Conservation (phyloP, 345 rosid genomes). For the Capsella bursapastoris region DNA sequence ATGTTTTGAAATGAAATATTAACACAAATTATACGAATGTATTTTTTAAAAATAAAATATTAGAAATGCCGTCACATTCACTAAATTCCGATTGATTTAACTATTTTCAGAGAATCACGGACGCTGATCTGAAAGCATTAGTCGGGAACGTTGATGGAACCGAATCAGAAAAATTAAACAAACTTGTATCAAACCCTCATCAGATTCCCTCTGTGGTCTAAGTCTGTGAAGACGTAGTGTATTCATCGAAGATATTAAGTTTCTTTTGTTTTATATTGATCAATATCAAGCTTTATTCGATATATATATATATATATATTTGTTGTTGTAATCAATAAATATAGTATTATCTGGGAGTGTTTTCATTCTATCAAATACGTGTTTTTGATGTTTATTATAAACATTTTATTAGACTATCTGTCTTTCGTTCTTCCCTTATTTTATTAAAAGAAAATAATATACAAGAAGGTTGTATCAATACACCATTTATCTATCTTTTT, state of each 20-base stretch:
- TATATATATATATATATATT: background rate
- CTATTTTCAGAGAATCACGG: slow-evolving; percentile 37
- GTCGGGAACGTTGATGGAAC: slow-evolving; percentile 9
- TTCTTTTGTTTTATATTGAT: too few relatives aligned
- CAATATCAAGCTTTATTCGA: background rate
- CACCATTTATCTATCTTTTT: too few relatives aligned
- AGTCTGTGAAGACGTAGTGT: slow-evolving; percentile 2
- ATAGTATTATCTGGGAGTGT: background rate
- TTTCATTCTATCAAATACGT: too few relatives aligned
- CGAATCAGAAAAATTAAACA: slow-evolving; percentile 3
- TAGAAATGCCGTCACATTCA: background rate
- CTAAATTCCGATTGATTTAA: background rate
- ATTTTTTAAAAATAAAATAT: background rate
- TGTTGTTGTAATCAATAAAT: background rate
- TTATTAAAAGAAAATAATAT: too few relatives aligned
- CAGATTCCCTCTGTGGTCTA: slow-evolving; percentile 23
- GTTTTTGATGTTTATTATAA: background rate
- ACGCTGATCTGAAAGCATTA: slow-evolving; percentile 34
- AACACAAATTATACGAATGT: background rate
- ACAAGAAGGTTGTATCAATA: too few relatives aligned
- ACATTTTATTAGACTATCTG: background rate
- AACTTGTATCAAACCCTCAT: slow-evolving; percentile 15
- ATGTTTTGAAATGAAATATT: too few relatives aligned
- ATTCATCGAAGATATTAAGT: slow-evolving; percentile 1
- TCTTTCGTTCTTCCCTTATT: too few relatives aligned